Base-by-base conservation (phyloP, 345 rosid species). In the Lepidium didymum region DNA sequence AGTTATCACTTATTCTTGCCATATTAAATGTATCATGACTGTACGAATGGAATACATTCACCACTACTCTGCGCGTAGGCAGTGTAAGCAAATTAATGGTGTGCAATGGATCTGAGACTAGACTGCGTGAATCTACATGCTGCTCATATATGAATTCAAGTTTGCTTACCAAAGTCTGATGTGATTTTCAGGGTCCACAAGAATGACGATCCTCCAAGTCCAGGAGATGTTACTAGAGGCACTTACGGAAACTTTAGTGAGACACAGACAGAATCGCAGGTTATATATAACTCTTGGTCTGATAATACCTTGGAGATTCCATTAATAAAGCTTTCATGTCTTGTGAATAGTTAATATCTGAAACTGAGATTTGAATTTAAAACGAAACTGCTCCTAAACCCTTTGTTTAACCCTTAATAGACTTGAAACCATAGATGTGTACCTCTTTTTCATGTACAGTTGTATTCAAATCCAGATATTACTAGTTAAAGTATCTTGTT, bases 221-320 rank as follows among this genome's bases (percentile, higher is more conserved):
- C 83, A 19, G 55, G 62, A 59, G 78, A 79, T 63, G 81, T 45
- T 43, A 68, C 72, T 41, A 67, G 45, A n/a, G 71, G 82, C 74
- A 53, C 73, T 37, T 82, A 79, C 36, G 85, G 84, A 66, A 80
- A 80, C 74, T 94, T 94, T 69, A 93, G 96, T 66, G 97, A 93
- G 81, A 94, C 99, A 8, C 99, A 91, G 78, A 88, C 96, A 13
- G 99, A 91, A 15, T 94, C 97, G 27, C 99, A 94, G 97, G 99
- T 91, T 73, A 56, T 23, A 18, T 73, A 53, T 27, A 23, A 52
- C 64, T 80, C 77, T 62, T 46, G 54, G 74, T 35, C 31, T 66
- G 23, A 16, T 52, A 21, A 11, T 45, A 58, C n/a, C 40, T 38
- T 49, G 40, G 21, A 27, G 56, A 36, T 57, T 59, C 27, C 34